Percentiles rank a stretch among this genome's conserved stretches.
These are phyloP conservation scores for Jatropha curcas DNA, from an alignment of 345 rosid genomes.

Conservation along the genomic window DNA sequence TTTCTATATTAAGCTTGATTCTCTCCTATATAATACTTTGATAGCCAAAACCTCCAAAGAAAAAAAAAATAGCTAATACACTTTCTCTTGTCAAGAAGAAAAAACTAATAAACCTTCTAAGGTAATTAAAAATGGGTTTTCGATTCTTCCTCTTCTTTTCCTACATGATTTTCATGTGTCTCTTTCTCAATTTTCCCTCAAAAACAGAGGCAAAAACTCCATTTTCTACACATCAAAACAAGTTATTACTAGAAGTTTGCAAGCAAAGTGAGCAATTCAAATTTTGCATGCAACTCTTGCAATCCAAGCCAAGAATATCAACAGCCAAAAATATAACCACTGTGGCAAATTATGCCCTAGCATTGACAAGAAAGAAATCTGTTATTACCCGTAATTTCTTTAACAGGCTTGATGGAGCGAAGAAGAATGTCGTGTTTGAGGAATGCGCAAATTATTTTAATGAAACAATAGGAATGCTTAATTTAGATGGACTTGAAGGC, in stretches of 20 bases:
- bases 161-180: neutral
- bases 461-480: neutral
- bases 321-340: neutral
- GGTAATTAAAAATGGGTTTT: neutral
- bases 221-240: neutral
- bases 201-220: neutral
- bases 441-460: slow-evolving; percentile 4
- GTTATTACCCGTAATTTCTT: neutral
- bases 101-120: neutral
- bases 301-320: neutral
- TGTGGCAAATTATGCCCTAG: slow-evolving; percentile 4
- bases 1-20: neutral
- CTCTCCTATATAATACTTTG: neutral
- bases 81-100: neutral
- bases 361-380: neutral
- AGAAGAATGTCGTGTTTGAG: neutral
- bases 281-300: slow-evolving; percentile 11
- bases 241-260: slow-evolving; percentile 9
- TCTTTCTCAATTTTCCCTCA: slow-evolving; percentile 3
- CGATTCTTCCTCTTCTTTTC: neutral
- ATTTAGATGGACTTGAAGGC: slow-evolving; percentile 3
- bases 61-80: too few relatives aligned
- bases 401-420: neutral
- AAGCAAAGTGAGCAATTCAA: neutral
- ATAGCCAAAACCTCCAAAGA: neutral